Conservation (phyloP, 73 alveolate genomes). For the Paraurostyla sp. region DNA sequence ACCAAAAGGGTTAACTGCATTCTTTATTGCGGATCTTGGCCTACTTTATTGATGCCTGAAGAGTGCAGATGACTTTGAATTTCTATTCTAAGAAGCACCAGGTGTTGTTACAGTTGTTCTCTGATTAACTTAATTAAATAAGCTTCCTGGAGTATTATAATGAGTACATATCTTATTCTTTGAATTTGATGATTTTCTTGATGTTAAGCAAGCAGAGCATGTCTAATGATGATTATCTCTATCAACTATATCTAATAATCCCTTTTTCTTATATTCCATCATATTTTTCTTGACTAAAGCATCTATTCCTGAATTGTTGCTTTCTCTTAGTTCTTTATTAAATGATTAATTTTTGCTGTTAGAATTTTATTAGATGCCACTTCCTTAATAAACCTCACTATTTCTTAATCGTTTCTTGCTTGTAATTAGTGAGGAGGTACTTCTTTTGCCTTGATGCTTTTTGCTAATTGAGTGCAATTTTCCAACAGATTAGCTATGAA, state of each 20-base stretch:
- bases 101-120: conserved; percentile 10
- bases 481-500: conserved; percentile 39
- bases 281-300: conserved; percentile 7
- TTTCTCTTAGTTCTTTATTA: neutral
- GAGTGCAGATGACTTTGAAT: neutral
- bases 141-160: too few relatives aligned
- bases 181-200: too few relatives aligned
- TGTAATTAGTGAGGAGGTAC: neutral
- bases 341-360: conserved; percentile 22
- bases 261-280: conserved; percentile 26
- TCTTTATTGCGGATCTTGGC: conserved; percentile 34
- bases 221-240: conserved; percentile 64
- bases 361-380: neutral
- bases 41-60: neutral
- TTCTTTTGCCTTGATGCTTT: neutral
- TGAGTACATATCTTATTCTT: too few relatives aligned
- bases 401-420: conserved; percentile 22
- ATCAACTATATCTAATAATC: conserved; percentile 64
- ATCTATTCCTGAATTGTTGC: neutral
- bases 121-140: too few relatives aligned
- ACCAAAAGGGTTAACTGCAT: too few relatives aligned
- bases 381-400: neutral
- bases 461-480: neutral
- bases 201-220: conserved; percentile 62
- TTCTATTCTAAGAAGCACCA: neutral